These are phyloP conservation scores for Xylariaceae sp. DNA, from an alignment of 2,329 filamentous ascomycete genomes.

Conservation along the genomic window DNA sequence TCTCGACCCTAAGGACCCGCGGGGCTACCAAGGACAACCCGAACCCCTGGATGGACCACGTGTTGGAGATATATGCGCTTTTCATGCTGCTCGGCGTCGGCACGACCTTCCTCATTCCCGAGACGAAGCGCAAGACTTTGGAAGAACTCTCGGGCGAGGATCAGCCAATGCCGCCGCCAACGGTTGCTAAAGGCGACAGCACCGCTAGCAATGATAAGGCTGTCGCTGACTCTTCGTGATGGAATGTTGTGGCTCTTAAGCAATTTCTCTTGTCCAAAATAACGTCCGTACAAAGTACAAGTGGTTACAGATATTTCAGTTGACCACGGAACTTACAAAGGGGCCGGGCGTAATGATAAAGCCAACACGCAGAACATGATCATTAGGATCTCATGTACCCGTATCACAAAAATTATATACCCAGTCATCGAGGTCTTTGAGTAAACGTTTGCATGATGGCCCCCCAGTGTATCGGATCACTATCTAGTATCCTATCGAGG, in stretches of 20 bases:
- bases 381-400: not conserved
- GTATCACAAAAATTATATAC: constrained; percentile 7
- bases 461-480: not conserved
- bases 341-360: not conserved
- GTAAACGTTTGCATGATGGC: not conserved
- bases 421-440: constrained; percentile 11
- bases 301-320: not conserved
- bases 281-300: no score
- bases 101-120: constrained; percentile 70
- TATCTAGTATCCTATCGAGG: not conserved
- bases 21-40: constrained; percentile 44
- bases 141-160: constrained; percentile 59
- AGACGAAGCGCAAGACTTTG: constrained; percentile 75
- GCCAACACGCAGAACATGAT: not conserved
- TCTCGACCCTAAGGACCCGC: constrained; percentile 54
- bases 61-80: constrained; percentile 72
- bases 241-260: not conserved
- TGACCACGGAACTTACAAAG: not conserved
- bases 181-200: constrained; percentile 1
- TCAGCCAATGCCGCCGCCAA: constrained; percentile 21
- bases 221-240: not conserved
- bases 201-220: constrained; percentile 15
- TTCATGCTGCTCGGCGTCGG: constrained; percentile 77
- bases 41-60: constrained; percentile 73
- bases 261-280: no score